These are phyloP conservation scores for Monosporascus sp. DNA, from an alignment of 2,329 filamentous ascomycete genomes.

Conservation along the genomic window DNA sequence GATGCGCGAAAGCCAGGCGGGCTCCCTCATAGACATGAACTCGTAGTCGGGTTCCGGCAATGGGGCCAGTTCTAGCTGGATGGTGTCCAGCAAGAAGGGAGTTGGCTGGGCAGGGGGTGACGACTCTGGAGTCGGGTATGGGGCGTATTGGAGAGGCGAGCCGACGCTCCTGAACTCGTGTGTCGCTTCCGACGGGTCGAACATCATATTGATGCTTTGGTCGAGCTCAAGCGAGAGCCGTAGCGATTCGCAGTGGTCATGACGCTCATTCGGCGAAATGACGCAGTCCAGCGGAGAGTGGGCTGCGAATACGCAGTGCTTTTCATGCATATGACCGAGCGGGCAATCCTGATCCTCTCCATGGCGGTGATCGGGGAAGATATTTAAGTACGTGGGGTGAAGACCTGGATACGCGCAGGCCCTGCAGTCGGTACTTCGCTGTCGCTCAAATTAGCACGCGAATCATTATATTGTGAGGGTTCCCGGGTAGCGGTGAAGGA, in stretches of 20 bases:
- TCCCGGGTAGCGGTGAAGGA: neutral
- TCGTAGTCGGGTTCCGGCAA: neutral
- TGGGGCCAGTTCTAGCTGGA: neutral
- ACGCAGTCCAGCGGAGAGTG: slow-evolving; percentile 12
- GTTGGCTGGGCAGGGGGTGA: neutral
- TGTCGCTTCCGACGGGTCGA: neutral
- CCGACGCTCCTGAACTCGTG: neutral
- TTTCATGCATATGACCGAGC: slow-evolving; percentile 10
- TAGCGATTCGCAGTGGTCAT: neutral
- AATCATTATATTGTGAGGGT: neutral
- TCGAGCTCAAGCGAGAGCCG: neutral
- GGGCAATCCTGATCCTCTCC: slow-evolving; percentile 13
- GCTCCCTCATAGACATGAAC: neutral
- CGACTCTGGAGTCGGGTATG: neutral
- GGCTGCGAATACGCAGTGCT: slow-evolving; percentile 19
- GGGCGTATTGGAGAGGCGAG: neutral
- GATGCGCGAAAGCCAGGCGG: neutral
- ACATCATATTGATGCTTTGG: no score
- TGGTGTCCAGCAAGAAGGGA: neutral
- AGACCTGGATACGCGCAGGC: slow-evolving; percentile 12
- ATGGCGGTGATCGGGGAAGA: slow-evolving; percentile 14
- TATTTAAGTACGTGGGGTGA: slow-evolving; percentile 13
- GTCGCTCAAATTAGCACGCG: no score
- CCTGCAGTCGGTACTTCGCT: neutral
- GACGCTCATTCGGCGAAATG: neutral